Percentiles rank a stretch among this genome's conserved stretches.
These are phyloP conservation scores for Rhynchospora breviuscula DNA, from an alignment of 176 grass and related monocot genomes.

Conservation along the genomic window DNA sequence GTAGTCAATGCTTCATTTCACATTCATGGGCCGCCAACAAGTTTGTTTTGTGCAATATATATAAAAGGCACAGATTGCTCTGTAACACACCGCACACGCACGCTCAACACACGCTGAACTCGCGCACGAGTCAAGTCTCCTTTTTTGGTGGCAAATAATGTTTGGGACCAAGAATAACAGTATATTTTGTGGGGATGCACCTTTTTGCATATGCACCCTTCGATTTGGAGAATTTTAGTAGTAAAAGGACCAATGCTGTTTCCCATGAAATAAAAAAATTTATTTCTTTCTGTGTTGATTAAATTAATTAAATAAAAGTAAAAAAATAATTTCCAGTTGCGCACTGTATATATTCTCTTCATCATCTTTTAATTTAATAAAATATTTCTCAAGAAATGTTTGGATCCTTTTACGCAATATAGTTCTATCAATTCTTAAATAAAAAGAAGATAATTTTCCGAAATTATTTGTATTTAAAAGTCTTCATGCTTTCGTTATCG, in stretches of 20 bases:
- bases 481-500: too few species aligned
- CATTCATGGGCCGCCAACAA: neutral
- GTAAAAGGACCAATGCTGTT: too few species aligned
- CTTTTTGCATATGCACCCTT: neutral
- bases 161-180: neutral
- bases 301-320: too few species aligned
- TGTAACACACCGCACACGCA: neutral
- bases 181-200: neutral
- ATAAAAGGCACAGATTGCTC: neutral
- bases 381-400: too few species aligned
- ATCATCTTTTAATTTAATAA: too few species aligned
- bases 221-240: neutral
- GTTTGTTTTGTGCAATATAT: neutral
- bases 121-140: constrained; percentile 3
- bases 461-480: too few species aligned
- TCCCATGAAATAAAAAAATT: too few species aligned
- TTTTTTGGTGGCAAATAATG: constrained; percentile 6
- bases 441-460: too few species aligned
- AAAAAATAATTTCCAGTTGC: too few species aligned
- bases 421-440: too few species aligned
- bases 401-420: too few species aligned
- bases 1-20: neutral
- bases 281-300: neutral
- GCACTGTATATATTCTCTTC: too few species aligned
- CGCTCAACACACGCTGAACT: neutral